Evolutionary conservation across 352 stramenopile genomes (phyloP), one percentile per base, ranked within the genome.

Genomic region (Globisporangium cederbergense): DNA sequence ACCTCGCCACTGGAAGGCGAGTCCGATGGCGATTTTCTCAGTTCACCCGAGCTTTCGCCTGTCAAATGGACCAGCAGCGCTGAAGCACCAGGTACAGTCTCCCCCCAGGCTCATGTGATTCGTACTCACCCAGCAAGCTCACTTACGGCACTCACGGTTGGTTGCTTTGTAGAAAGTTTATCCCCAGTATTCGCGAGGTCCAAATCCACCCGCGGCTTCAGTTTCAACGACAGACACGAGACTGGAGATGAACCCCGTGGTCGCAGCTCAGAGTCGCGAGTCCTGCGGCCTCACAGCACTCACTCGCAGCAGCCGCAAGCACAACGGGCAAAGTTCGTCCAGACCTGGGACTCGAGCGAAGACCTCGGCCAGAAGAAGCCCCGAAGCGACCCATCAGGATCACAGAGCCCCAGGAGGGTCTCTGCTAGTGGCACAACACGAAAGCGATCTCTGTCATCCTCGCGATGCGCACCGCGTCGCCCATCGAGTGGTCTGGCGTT

Each of bases 101-200:
- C n/a, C 25, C 4, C 14, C 16, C 45, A 50, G 38, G n/a, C 4
- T 20, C 25, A 32, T 30, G 13, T n/a, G 28, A 5, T 50, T 54
- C 10, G 9, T 3, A 32, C 43, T 13, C 36, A n/a, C 10, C 13
- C 40, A n/a, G 1, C 4, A 6, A 43, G 3, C 52, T 32, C 34
- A 34, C 25, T 54, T 30, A 18, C 14, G 16, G n/a, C 13, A 5
- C 10, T 8, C 22, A 18, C 22, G 22, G 1, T 25, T 32, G 34
- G 49, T 5, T 40, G 43, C 13, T 36, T 6, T 47, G 9, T 34
- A 62, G 36, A 46, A 3, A 68, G 70, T n/a, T 50, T 50, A 28
- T 77, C 70, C 4, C 70, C 70, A 8, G 63, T 72, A 25, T 66
- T 74, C n/a, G 25, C 57, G 5, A 64, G 56, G 18, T 38, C 46